Conservation (phyloP, 1,284 basidiomycete genomes). For the Marasmius sp. region DNA sequence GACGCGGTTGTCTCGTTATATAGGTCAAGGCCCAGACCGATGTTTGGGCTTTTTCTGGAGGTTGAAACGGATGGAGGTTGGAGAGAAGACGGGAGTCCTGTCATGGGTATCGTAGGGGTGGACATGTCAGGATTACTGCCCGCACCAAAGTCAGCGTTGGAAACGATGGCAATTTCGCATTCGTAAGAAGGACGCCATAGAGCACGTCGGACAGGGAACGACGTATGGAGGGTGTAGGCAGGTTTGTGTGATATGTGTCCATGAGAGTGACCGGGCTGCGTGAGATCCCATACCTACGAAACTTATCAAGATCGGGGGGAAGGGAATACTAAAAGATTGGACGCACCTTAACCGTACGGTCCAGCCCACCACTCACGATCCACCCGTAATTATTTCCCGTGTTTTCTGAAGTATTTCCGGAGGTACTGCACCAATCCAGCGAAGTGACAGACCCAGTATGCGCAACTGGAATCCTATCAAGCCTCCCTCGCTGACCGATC, state of each 20-base stretch:
- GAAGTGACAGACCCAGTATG: slow-evolving; percentile 77
- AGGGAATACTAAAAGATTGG: not conserved
- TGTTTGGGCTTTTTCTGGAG: slow-evolving; percentile 1
- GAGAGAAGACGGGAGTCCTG: not conserved
- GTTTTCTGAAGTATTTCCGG: slow-evolving; percentile 18
- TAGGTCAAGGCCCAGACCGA: not conserved
- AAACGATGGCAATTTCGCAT: slow-evolving; percentile 76
- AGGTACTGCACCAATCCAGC: slow-evolving; percentile 67
- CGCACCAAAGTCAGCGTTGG: slow-evolving; percentile 59
- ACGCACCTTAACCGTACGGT: slow-evolving; percentile 77
- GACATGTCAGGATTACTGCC: slow-evolving; percentile 32
- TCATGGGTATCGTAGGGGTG: slow-evolving; percentile 9
- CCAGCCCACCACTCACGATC: slow-evolving; percentile 82
- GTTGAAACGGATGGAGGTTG: not conserved
- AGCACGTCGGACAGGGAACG: slow-evolving; percentile 73
- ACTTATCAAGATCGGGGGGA: not conserved
- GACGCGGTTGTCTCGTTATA: not conserved
- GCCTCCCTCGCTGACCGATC: slow-evolving; percentile 66
- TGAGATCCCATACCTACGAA: slow-evolving; percentile 76
- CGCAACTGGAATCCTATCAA: slow-evolving; percentile 77
- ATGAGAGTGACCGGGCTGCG: slow-evolving; percentile 39
- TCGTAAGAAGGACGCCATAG: slow-evolving; percentile 80
- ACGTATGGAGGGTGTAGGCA: slow-evolving; percentile 72
- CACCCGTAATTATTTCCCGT: slow-evolving; percentile 58
- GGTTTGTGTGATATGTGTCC: slow-evolving; percentile 58